These are phyloP conservation scores for Arabidopsis lyrata DNA, from an alignment of 441 rosid species.

Conservation along the genomic window DNA sequence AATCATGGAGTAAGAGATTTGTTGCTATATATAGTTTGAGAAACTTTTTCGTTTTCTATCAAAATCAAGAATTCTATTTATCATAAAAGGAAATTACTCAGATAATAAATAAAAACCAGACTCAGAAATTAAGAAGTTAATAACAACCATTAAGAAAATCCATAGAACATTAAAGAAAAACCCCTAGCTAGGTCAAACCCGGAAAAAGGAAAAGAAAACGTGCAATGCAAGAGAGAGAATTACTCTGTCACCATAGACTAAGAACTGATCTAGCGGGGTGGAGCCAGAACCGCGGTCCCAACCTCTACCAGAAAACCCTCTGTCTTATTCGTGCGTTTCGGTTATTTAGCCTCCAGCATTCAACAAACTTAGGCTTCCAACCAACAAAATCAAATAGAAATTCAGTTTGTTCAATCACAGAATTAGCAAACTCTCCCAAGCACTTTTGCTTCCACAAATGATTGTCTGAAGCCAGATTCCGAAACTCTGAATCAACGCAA, in stretches of 20 bases:
- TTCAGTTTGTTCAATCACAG: background rate
- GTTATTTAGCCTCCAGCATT: constrained; percentile 38
- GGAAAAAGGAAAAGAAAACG: background rate
- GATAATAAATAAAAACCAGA: background rate
- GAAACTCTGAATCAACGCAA: constrained; percentile 57
- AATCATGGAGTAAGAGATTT: background rate
- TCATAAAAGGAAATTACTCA: background rate
- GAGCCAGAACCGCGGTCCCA: background rate
- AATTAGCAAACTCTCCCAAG: constrained; percentile 50
- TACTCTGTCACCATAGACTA: background rate
- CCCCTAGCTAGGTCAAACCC: background rate
- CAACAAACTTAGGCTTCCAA: constrained; percentile 56
- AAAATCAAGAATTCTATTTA: background rate
- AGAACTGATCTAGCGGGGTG: background rate
- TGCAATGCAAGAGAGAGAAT: constrained; percentile 8
- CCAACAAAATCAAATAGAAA: background rate
- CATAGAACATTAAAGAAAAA: background rate
- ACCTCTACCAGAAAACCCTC: background rate
- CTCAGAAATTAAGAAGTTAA: background rate
- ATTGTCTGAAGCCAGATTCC: constrained; percentile 52
- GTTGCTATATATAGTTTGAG: background rate
- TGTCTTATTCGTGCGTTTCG: background rate
- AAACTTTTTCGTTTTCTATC: too few species aligned
- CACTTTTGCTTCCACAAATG: constrained; percentile 69
- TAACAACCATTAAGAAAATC: background rate